Evolutionary conservation across 2,329 filamentous ascomycete genomes (phyloP), one percentile per base, ranked within the genome.

Genomic region (Pseudomassariella vexata): DNA sequence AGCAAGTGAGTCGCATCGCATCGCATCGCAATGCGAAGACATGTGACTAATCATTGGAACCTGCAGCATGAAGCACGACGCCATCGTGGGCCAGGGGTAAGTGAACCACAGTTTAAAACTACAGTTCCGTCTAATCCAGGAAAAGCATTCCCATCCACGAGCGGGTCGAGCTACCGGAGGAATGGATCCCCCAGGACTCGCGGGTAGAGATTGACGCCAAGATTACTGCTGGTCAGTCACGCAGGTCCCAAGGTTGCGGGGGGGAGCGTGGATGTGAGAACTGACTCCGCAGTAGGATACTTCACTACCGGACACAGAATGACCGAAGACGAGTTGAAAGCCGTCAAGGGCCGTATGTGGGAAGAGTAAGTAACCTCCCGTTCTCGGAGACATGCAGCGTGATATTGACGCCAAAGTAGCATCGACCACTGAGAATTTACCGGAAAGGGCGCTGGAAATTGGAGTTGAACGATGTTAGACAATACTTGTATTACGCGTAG

Each of bases 141-240:
- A 19, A 16, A 45, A 80, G 76, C 35, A 89, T 89, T 46, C 85
- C 87, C 19, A 95, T 95, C 47, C 73, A 83, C 49, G 88, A 95
- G 63, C 76, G 89, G 39, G 80, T 96, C 28, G 88, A 94, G 39
- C 86, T 96, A 42, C 92, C 90, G 4, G 87, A 94, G 44, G 84
- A 92, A 19, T 79, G 92, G 75, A 95, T 96, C 48, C 92, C 92
- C 9, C 85, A 82, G 41, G 92, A 96, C 61, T 94, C 88, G 32
- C 73, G 90, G 45, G 92, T 96, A n/a, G 92, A 98, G 60, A 98
- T 96, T 52, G 92, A 96, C 60, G 92, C 92, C 37, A 96, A 96
- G 68, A 95, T 96, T 55, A 92, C 90, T 48, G 88, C 90, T 39
- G 92, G 84, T 87, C 63, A 61, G 77, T 63, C 29, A 41, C 35